Percentiles rank a stretch among this genome's conserved stretches.
Evolutionary conservation across 306 rosid genomes (phyloP).

Genomic region (Malus domestica): DNA sequence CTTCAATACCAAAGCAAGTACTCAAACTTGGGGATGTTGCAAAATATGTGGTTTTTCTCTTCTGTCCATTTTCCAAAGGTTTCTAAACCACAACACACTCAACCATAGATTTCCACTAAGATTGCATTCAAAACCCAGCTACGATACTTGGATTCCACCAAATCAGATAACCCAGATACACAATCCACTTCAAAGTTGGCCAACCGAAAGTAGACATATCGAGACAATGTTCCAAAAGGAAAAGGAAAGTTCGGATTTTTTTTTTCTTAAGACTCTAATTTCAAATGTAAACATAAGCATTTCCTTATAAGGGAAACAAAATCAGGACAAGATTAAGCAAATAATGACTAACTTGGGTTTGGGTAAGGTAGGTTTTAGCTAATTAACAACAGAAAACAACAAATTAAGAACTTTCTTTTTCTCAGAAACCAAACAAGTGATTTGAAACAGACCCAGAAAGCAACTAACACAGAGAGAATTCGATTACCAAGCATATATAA

Average conservation of each 20-base stretch:
- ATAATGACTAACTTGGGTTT: neutral
- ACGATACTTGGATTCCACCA: neutral
- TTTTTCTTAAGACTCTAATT: neutral
- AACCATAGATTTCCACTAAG: neutral
- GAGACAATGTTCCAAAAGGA: neutral
- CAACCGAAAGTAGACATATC: neutral
- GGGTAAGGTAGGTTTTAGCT: neutral
- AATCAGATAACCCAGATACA: neutral
- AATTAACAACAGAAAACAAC: neutral
- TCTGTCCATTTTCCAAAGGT: neutral
- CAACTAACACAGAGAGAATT: neutral
- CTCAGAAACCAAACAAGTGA: slow-evolving; percentile 2
- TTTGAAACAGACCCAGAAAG: neutral
- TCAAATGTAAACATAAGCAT: neutral
- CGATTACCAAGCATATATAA: neutral
- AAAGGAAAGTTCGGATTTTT: neutral
- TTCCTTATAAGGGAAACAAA: neutral
- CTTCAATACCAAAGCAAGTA: neutral
- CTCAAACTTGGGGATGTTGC: neutral
- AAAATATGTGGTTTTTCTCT: neutral
- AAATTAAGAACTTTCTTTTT: neutral
- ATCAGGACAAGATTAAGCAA: neutral
- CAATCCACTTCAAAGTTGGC: neutral
- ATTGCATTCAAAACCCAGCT: neutral
- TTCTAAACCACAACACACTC: neutral